These are phyloP conservation scores for Chaetothyriales sp. DNA, from an alignment of 2,329 filamentous ascomycete species.

Conservation along the genomic window DNA sequence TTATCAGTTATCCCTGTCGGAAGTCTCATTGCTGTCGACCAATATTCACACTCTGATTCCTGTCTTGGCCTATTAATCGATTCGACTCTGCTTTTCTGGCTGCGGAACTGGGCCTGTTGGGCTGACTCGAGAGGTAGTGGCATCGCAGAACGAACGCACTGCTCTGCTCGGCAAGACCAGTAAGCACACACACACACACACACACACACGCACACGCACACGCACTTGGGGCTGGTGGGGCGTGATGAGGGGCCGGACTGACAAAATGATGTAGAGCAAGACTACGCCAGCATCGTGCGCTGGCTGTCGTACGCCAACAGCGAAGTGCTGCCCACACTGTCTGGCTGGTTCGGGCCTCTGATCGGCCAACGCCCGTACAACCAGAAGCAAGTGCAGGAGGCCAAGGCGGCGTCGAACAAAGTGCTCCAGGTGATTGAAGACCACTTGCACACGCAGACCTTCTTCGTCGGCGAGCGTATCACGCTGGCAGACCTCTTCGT, in stretches of 20 bases:
- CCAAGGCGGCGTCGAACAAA: conserved; percentile 54
- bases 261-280: conserved; percentile 51
- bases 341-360: conserved; percentile 75
- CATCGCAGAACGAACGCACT: conserved; percentile 99
- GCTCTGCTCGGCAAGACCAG: conserved; percentile 96
- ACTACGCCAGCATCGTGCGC: conserved; percentile 94
- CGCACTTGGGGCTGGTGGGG: no score
- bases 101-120: conserved; percentile 3
- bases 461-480: conserved; percentile 93
- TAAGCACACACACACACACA: neutral
- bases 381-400: conserved; percentile 91
- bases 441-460: conserved; percentile 85
- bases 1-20: conserved; percentile 97
- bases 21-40: conserved; percentile 78
- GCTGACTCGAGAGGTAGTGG: conserved; percentile 46
- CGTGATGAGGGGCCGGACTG: neutral
- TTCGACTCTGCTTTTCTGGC: neutral
- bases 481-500: conserved; percentile 90
- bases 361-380: conserved; percentile 76
- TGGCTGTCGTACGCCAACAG: conserved; percentile 97
- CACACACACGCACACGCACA: no score
- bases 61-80: conserved; percentile 11
- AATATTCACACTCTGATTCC: conserved; percentile 66
- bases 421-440: conserved; percentile 63
- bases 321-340: conserved; percentile 63